These are phyloP conservation scores for Pyrenophora teres DNA, from an alignment of 2,329 filamentous ascomycete genomes.

Conservation along the genomic window DNA sequence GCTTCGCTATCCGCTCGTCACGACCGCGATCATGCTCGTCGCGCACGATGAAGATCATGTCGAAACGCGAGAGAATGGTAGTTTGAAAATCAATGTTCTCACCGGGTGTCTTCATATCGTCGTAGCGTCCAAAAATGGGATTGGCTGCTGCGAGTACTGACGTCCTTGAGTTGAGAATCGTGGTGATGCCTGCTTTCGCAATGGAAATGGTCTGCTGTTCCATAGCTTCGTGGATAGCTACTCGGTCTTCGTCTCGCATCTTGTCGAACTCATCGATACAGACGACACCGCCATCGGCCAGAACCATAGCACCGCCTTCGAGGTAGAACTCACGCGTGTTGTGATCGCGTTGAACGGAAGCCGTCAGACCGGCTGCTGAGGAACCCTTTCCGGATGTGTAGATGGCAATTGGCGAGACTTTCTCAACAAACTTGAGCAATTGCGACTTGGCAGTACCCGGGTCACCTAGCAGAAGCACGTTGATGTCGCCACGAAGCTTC, in stretches of 20 bases:
- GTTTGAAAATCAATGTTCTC: slow-evolving; percentile 99
- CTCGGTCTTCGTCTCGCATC: slow-evolving; percentile 97
- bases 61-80: slow-evolving; percentile 95
- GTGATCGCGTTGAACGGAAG: slow-evolving; percentile 91
- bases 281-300: slow-evolving; percentile 94
- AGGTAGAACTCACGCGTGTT: slow-evolving; percentile 95
- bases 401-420: slow-evolving; percentile 93
- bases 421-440: slow-evolving; percentile 95
- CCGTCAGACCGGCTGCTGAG: slow-evolving; percentile 94
- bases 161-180: slow-evolving; percentile 93
- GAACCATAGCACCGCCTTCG: slow-evolving; percentile 97
- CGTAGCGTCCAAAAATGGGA: slow-evolving; percentile 95
- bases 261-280: slow-evolving; percentile 99
- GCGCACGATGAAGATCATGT: slow-evolving; percentile 99
- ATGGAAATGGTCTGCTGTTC: slow-evolving; percentile 99
- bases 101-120: slow-evolving; percentile 95
- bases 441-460: slow-evolving; percentile 98
- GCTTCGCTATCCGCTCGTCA: slow-evolving; percentile 91
- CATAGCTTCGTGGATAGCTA: slow-evolving; percentile 99
- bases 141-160: slow-evolving; percentile 96
- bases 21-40: slow-evolving; percentile 90
- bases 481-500: slow-evolving; percentile 97
- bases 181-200: slow-evolving; percentile 97
- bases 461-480: slow-evolving; percentile 93
- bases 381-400: slow-evolving; percentile 99